Evolutionary conservation across 2,329 filamentous ascomycete species (phyloP).

Genomic region (Paecilomyces formosus): DNA sequence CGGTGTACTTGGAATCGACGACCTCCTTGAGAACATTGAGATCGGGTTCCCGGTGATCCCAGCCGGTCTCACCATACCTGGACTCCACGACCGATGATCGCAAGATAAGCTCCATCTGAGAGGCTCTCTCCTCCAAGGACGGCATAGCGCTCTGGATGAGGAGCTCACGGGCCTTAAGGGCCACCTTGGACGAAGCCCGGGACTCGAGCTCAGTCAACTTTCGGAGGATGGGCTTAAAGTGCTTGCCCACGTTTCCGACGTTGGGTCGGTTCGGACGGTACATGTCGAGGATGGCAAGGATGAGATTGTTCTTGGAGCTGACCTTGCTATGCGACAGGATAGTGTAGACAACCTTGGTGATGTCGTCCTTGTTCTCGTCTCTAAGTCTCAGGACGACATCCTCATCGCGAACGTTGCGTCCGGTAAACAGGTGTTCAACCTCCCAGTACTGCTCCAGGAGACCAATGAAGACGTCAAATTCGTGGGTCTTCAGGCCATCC

Average conservation of each 20-base stretch:
- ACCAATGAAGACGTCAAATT: conserved; percentile 71
- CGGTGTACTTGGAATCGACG: conserved; percentile 96
- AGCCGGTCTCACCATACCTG: conserved; percentile 93
- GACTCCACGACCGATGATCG: conserved; percentile 93
- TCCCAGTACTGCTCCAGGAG: conserved; percentile 76
- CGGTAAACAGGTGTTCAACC: conserved; percentile 82
- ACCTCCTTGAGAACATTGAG: conserved; percentile 92
- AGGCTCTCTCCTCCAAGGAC: conserved; percentile 86
- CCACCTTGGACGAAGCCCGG: conserved; percentile 83
- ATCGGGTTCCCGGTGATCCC: conserved; percentile 90
- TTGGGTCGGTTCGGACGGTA: conserved; percentile 93
- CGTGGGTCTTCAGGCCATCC: conserved; percentile 84
- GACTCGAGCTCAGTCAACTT: conserved; percentile 87
- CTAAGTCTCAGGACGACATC: conserved; percentile 88
- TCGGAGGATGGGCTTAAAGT: conserved; percentile 74
- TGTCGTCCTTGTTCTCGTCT: conserved; percentile 93
- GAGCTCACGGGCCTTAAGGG: conserved; percentile 92
- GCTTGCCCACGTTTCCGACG: conserved; percentile 78
- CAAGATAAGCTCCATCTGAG: conserved; percentile 98
- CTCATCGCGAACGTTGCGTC: conserved; percentile 78
- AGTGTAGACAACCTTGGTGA: conserved; percentile 73
- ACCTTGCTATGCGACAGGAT: conserved; percentile 92
- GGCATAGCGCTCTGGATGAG: conserved; percentile 96
- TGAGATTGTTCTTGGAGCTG: conserved; percentile 84
- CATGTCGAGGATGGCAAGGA: conserved; percentile 84